A percentile compares a stretch with the other conserved stretches of the same genome.
Conservation (phyloP, 2,329 filamentous ascomycete genomes). For the Myotisia sp. region DNA sequence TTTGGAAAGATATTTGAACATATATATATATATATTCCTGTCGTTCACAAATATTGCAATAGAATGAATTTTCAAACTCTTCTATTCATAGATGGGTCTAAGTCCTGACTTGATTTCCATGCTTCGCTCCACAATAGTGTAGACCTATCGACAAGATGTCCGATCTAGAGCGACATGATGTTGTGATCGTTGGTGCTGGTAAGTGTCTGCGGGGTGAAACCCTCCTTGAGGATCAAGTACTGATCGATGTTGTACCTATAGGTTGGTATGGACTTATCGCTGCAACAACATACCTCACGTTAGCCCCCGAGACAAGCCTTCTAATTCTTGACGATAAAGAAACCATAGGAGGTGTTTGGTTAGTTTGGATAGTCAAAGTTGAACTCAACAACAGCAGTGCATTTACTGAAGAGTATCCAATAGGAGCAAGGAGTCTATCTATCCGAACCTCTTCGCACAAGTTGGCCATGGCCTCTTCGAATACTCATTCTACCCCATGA, state of each 20-base stretch:
- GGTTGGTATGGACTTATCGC: slow-evolving; percentile 15
- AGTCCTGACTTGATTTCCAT: too few relatives aligned
- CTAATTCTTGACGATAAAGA: slow-evolving; percentile 11
- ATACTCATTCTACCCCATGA: slow-evolving; percentile 22
- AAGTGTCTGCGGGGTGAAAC: not conserved
- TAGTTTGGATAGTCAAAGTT: too few relatives aligned
- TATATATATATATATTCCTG: too few relatives aligned
- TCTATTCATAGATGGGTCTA: too few relatives aligned
- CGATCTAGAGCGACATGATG: slow-evolving; percentile 7
- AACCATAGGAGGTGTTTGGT: slow-evolving; percentile 15
- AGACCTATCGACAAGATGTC: too few relatives aligned
- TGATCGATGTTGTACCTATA: not conserved
- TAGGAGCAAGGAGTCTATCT: slow-evolving; percentile 12
- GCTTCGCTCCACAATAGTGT: too few relatives aligned
- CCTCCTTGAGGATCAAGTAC: not conserved
- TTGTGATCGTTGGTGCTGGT: slow-evolving; percentile 12
- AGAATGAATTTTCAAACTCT: too few relatives aligned
- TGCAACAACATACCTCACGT: slow-evolving; percentile 13
- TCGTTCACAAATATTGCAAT: too few relatives aligned
- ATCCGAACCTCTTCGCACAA: slow-evolving; percentile 20
- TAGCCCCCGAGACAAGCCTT: slow-evolving; percentile 11
- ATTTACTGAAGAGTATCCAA: too few relatives aligned
- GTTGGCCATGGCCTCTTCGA: slow-evolving; percentile 23
- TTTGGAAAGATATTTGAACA: too few relatives aligned
- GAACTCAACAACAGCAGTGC: too few relatives aligned